Evolutionary conservation across 1,139 yeast species (phyloP), one percentile per base, ranked within the genome.

Genomic region (Suhomyces chickasaworum): DNA sequence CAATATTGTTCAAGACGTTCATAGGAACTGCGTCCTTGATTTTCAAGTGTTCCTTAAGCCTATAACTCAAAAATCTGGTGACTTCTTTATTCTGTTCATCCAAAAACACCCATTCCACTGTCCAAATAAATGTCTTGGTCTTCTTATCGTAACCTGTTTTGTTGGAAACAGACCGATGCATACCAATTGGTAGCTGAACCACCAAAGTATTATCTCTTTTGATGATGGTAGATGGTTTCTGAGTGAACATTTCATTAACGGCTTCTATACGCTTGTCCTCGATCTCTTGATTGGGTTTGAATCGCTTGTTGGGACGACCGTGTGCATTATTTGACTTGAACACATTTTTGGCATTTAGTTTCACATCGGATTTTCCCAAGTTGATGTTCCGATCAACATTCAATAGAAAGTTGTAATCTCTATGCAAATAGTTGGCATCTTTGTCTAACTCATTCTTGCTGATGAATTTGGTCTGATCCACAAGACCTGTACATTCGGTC

Each of bases 331-430:
- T 53, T 40, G 73, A 55, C 49, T 70, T 73, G 53, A 75, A 70
- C 10, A 71, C 64, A 48, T 66, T 68, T 43, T 59, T 63, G 22
- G 78, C 77, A 33, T 54, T 58, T 7, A 47, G 44, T 45, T 66
- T 64, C 61, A 80, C 66, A 55, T 83, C 89, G 2, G 69, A 61
- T 64, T 80, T 76, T 31, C 81, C 71, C 17, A 84, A 63, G 32
- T 73, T 74, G 12, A 86, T 68, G 7, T 71, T 62, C 42, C 97
- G 68, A 43, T 84, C 85, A 47, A 91, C 59, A 20, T 71, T 71
- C 49, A 81, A 72, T 33, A 91, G 66, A 59, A 88, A 89, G 60
- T 89, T 86, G 63, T 90, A 91, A 63, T 91, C 98, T 49, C 97
- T 68, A 59, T 90, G 89, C 9, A 90, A 80, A 39, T 82, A 66